Evolutionary conservation across 495 filamentous ascomycete species (phyloP).

Genomic region (Aspergillus indologenus): DNA sequence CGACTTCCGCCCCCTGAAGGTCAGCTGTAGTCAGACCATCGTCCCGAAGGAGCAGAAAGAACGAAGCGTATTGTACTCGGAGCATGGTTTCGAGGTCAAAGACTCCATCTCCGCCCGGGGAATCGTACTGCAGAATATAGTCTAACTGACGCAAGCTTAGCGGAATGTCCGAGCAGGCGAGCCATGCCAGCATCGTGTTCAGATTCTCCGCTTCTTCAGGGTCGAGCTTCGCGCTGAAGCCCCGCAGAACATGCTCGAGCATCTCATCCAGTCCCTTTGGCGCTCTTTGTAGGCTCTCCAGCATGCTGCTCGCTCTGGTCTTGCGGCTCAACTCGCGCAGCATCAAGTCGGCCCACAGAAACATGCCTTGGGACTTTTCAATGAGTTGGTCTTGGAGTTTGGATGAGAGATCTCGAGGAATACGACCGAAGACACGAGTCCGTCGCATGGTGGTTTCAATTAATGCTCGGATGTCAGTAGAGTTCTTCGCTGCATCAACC

Average conservation of each 20-base stretch:
- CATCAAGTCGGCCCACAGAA: conserved; percentile 8
- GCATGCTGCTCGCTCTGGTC: conserved; percentile 4
- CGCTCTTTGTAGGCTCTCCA: background rate
- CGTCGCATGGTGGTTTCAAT: background rate
- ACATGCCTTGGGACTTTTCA: conserved; percentile 7
- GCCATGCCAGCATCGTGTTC: conserved; percentile 5
- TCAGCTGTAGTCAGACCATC: conserved; percentile 7
- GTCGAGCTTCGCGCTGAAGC: background rate
- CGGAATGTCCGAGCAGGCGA: conserved; percentile 1
- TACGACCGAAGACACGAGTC: background rate
- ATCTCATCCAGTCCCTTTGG: conserved; percentile 7
- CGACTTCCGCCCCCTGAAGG: background rate
- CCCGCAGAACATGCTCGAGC: background rate
- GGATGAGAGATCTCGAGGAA: background rate
- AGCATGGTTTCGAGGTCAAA: conserved; percentile 2
- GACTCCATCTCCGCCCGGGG: background rate
- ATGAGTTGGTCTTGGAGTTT: background rate
- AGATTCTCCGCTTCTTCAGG: conserved; percentile 1
- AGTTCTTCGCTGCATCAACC: background rate
- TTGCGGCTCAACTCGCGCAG: background rate
- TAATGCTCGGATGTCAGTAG: background rate
- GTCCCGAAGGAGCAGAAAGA: conserved; percentile 1
- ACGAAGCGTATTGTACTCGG: conserved; percentile 4
- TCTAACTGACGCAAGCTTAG: background rate
- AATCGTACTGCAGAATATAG: background rate